A percentile compares a stretch with the other conserved stretches of the same genome.
These are phyloP conservation scores for Cryomyces minteri DNA, from an alignment of 495 filamentous ascomycete species.

Conservation along the genomic window DNA sequence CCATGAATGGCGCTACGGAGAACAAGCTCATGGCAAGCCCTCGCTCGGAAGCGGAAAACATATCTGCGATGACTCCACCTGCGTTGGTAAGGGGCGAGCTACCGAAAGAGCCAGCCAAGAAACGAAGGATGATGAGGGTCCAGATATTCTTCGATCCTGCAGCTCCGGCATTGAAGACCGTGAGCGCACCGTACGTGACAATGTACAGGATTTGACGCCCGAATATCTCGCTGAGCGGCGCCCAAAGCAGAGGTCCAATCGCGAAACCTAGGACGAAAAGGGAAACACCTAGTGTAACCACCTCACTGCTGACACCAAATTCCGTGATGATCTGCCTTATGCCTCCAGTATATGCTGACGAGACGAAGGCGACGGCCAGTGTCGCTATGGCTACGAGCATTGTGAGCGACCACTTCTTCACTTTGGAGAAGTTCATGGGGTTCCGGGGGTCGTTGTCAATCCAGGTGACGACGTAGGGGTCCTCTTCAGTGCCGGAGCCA, in stretches of 20 bases:
- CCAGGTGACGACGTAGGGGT: slow-evolving; percentile 60
- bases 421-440: slow-evolving; percentile 41
- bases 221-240: slow-evolving; percentile 35
- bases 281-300: slow-evolving; percentile 26
- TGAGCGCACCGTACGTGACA: slow-evolving; percentile 27
- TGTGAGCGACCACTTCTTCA: slow-evolving; percentile 56
- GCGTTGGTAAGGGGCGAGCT: slow-evolving; percentile 21
- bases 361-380: slow-evolving; percentile 57
- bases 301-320: slow-evolving; percentile 14
- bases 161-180: slow-evolving; percentile 21
- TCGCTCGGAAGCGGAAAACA: slow-evolving; percentile 20
- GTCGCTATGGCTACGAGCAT: slow-evolving; percentile 45
- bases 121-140: slow-evolving; percentile 20
- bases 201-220: slow-evolving; percentile 35
- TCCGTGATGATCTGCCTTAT: slow-evolving; percentile 36
- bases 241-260: slow-evolving; percentile 25
- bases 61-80: slow-evolving; percentile 23
- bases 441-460: slow-evolving; percentile 54
- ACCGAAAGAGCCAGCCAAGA: slow-evolving; percentile 22
- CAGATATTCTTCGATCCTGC: slow-evolving; percentile 19
- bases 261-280: slow-evolving; percentile 36
- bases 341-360: slow-evolving; percentile 60
- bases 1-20: slow-evolving; percentile 20
- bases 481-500: slow-evolving; percentile 52
- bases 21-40: slow-evolving; percentile 22